Evolutionary conservation across 371 early-diverging fungal species (phyloP).

Genomic region (Apophysomyces sp.): DNA sequence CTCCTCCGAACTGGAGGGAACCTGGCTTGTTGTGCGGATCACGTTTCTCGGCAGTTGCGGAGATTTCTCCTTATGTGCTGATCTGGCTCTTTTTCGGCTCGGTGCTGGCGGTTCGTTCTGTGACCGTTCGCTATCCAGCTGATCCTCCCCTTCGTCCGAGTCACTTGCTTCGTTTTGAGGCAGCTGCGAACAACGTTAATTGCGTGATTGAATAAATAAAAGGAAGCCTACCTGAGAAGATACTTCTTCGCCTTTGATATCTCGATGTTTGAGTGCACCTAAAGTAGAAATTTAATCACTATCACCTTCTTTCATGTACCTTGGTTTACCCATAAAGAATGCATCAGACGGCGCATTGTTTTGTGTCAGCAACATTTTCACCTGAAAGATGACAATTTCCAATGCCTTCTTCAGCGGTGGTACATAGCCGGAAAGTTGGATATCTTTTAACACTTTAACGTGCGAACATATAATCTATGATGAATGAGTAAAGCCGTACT

Average conservation of each 20-base stretch:
- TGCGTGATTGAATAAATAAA: background rate
- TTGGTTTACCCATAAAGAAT: conserved; percentile 55
- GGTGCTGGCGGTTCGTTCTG: background rate
- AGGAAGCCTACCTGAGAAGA: conserved; percentile 62
- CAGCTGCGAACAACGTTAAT: background rate
- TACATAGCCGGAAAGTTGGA: conserved; percentile 59
- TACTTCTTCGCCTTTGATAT: conserved; percentile 69
- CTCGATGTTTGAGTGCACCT: conserved; percentile 75
- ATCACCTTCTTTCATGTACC: conserved; percentile 5
- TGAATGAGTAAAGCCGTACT: background rate
- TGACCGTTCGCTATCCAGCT: conserved; percentile 9
- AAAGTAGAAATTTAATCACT: conserved; percentile 5
- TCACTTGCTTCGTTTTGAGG: conserved; percentile 12
- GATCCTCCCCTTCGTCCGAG: conserved; percentile 10
- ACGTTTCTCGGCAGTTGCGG: background rate
- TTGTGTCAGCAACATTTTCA: conserved; percentile 71
- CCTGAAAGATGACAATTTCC: conserved; percentile 76
- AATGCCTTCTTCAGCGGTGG: conserved; percentile 71
- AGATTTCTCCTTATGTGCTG: background rate
- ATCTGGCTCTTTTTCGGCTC: background rate
- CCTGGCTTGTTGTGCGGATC: conserved; percentile 20
- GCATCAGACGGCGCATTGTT: conserved; percentile 63
- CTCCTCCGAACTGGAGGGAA: conserved; percentile 17
- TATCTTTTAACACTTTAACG: conserved; percentile 72
- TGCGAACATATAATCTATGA: conserved; percentile 74